phyloP scores from a whole-genome alignment of 1,139 yeast genomes.

The Pneumocystis canis region DNA sequence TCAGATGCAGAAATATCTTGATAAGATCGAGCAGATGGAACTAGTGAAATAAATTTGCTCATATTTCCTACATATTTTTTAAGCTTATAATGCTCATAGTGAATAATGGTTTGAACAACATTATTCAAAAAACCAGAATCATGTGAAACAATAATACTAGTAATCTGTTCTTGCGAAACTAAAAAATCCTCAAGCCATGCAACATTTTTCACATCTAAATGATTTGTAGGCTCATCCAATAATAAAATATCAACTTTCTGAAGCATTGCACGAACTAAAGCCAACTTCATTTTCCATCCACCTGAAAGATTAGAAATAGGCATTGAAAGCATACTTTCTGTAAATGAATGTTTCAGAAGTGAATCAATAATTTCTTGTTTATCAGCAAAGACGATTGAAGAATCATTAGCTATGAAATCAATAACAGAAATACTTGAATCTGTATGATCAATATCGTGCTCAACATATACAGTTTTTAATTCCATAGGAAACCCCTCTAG shows the following conservation, averaged over 20 bases:
- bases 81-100: conserved; percentile 87
- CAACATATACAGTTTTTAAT: conserved; percentile 97
- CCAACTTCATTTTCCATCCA: conserved; percentile 99
- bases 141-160: conserved; percentile 91
- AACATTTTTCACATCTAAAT: conserved; percentile 97
- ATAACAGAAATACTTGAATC: conserved; percentile 89
- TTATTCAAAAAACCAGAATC: conserved; percentile 93
- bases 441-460: conserved; percentile 97
- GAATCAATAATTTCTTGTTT: conserved; percentile 53
- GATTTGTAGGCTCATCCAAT: conserved; percentile 99
- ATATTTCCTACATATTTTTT: conserved; percentile 93
- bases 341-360: conserved; percentile 77
- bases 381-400: conserved; percentile 37
- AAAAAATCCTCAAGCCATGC: conserved; percentile 99
- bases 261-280: conserved; percentile 97
- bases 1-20: conserved; percentile 88
- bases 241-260: conserved; percentile 95
- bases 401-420: conserved; percentile 63
- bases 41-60: conserved; percentile 76
- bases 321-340: conserved; percentile 75
- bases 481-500: conserved; percentile 99
- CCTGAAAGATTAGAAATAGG: conserved; percentile 79
- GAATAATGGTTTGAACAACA: conserved; percentile 92
- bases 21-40: conserved; percentile 93
- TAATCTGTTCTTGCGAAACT: conserved; percentile 56